phyloP scores from a whole-genome alignment of 2,329 filamentous ascomycete genomes.

The Fusarium zealandicum region DNA sequence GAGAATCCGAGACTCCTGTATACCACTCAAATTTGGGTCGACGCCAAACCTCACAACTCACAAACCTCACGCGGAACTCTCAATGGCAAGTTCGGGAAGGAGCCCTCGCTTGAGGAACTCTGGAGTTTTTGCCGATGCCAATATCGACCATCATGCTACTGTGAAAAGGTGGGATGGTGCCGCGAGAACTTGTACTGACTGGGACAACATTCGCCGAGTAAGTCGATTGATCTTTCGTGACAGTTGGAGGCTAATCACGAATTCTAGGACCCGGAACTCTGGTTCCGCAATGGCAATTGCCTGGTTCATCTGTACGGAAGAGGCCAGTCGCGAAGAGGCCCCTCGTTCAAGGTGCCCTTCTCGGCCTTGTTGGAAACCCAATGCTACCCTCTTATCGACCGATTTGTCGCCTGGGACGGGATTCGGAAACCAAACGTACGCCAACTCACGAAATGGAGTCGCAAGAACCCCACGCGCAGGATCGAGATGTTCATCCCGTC shows the following conservation, averaged over 20 bases:
- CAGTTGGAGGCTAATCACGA: conserved; percentile 6
- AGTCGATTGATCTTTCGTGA: conserved; percentile 30
- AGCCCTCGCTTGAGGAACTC: conserved; percentile 30
- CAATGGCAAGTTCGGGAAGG: conserved; percentile 24
- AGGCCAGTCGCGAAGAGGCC: conserved; percentile 69
- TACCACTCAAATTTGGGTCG: neutral
- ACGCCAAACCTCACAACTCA: neutral
- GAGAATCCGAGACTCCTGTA: neutral
- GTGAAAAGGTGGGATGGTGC: conserved; percentile 62
- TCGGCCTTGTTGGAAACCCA: conserved; percentile 62
- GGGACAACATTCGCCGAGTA: conserved; percentile 59
- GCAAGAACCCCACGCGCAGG: conserved; percentile 41
- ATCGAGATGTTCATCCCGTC: conserved; percentile 75
- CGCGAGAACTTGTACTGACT: conserved; percentile 51
- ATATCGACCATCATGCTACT: conserved; percentile 24
- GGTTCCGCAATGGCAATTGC: conserved; percentile 72
- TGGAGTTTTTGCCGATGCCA: conserved; percentile 43
- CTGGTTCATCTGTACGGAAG: conserved; percentile 72
- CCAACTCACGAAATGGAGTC: conserved; percentile 46
- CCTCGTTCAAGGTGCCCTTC: conserved; percentile 72
- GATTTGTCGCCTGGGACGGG: conserved; percentile 52
- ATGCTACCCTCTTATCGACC: conserved; percentile 67
- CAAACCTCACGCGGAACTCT: neutral
- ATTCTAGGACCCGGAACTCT: conserved; percentile 73
- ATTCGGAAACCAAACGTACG: conserved; percentile 33